A percentile compares a stretch with the other conserved stretches of the same genome.
Evolutionary conservation across 2,329 filamentous ascomycete genomes (phyloP).

Genomic region (Penicillium occitanis): DNA sequence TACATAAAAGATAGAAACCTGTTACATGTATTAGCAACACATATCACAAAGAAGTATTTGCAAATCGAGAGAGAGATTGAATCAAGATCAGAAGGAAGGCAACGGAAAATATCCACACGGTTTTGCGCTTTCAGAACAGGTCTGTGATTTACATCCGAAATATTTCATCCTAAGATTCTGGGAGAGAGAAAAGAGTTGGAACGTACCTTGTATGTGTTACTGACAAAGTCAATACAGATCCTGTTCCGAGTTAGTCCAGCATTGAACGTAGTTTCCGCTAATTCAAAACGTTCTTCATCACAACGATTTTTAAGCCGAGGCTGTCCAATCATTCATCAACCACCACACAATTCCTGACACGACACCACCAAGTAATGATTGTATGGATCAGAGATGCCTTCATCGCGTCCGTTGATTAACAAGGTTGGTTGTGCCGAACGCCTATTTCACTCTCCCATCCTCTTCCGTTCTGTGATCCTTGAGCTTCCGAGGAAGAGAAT

Average conservation of each 20-base stretch:
- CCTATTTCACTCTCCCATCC: slow-evolving; percentile 84
- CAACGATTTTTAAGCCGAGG: too few species aligned
- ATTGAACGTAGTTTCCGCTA: too few species aligned
- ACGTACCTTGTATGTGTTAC: background rate
- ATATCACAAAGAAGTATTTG: background rate
- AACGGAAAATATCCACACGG: slow-evolving; percentile 26
- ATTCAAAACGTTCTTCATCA: background rate
- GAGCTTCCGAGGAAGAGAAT: slow-evolving; percentile 80
- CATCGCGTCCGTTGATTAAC: slow-evolving; percentile 95
- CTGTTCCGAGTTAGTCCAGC: background rate
- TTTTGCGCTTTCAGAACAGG: slow-evolving; percentile 25
- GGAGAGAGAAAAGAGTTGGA: background rate
- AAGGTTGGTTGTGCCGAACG: slow-evolving; percentile 99
- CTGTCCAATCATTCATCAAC: too few species aligned
- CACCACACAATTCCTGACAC: background rate
- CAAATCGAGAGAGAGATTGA: background rate
- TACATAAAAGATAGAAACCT: background rate
- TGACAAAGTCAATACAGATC: background rate
- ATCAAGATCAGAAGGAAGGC: slow-evolving; percentile 25
- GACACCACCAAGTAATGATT: slow-evolving; percentile 54
- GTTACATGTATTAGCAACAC: background rate
- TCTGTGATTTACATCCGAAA: slow-evolving; percentile 27
- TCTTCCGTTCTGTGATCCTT: slow-evolving; percentile 75
- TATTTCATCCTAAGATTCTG: slow-evolving; percentile 23
- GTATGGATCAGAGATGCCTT: slow-evolving; percentile 86